Evolutionary conservation across 2,329 filamentous ascomycete species (phyloP).

Genomic region (Pseudodiploospora longispora): DNA sequence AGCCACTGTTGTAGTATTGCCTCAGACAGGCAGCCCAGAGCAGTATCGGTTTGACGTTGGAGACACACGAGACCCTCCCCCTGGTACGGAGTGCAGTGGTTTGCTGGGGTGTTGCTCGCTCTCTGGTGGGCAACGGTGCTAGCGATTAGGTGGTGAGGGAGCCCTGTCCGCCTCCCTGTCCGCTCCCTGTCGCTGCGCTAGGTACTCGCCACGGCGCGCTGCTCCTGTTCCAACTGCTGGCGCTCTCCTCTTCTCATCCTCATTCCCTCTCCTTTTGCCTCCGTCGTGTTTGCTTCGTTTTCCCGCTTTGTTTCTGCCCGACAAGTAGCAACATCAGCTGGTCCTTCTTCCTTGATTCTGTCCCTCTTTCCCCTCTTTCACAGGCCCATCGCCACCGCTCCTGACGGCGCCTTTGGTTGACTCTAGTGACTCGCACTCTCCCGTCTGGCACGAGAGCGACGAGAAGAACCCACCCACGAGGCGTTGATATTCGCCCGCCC

Average conservation of each 20-base stretch:
- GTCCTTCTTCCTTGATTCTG: slow-evolving; percentile 6
- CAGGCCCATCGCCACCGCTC: slow-evolving; percentile 8
- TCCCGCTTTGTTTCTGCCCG: slow-evolving; percentile 12
- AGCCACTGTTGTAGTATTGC: too few species aligned
- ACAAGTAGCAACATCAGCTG: slow-evolving; percentile 2
- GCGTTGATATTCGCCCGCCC: background rate
- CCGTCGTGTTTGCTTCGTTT: background rate
- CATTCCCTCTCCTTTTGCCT: slow-evolving; percentile 4
- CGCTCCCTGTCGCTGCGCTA: too few species aligned
- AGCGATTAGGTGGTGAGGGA: too few species aligned
- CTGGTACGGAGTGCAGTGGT: too few species aligned
- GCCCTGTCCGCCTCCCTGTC: too few species aligned
- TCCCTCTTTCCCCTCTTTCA: slow-evolving; percentile 4
- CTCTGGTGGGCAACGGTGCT: too few species aligned
- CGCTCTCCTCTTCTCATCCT: slow-evolving; percentile 9
- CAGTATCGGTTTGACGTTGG: too few species aligned
- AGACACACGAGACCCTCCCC: too few species aligned
- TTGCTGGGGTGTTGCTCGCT: too few species aligned
- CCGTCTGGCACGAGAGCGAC: slow-evolving; percentile 25
- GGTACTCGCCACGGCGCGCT: too few species aligned
- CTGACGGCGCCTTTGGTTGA: slow-evolving; percentile 6
- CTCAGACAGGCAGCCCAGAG: too few species aligned
- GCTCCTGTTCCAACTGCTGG: slow-evolving; percentile 11
- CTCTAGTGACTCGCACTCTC: slow-evolving; percentile 21
- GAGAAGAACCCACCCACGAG: slow-evolving; percentile 9